phyloP scores from a whole-genome alignment of 257 asterid genomes.

The Avicennia marina region DNA sequence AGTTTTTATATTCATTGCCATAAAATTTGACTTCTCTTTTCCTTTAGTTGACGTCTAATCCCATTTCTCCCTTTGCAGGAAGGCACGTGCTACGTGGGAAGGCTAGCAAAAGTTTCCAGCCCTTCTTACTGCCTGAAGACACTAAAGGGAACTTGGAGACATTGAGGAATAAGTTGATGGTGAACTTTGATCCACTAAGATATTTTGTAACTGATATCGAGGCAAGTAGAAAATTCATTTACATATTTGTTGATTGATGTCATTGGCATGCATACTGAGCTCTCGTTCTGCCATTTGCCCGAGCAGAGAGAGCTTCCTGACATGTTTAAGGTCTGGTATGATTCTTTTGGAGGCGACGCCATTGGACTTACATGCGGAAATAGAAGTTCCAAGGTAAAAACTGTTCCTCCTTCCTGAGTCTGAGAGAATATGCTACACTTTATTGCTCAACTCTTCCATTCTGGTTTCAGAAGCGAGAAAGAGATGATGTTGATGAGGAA shows the following conservation, averaged over 20 bases:
- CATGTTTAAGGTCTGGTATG: slow-evolving; percentile 83
- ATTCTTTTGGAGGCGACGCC: slow-evolving; percentile 90
- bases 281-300: slow-evolving; percentile 2
- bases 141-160: slow-evolving; percentile 43
- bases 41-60: background rate
- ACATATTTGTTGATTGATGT: background rate
- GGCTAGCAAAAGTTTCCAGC: slow-evolving; percentile 67
- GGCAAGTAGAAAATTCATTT: slow-evolving; percentile 43
- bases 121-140: slow-evolving; percentile 52
- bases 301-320: slow-evolving; percentile 67
- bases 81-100: slow-evolving; percentile 56
- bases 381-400: slow-evolving; percentile 49
- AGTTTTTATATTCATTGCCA: background rate
- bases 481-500: slow-evolving; percentile 42
- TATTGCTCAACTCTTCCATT: background rate
- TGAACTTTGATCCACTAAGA: slow-evolving; percentile 78
- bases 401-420: background rate
- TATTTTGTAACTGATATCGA: slow-evolving; percentile 59
- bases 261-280: slow-evolving; percentile 7
- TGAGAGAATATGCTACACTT: background rate
- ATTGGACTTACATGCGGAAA: slow-evolving; percentile 78
- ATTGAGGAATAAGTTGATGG: slow-evolving; percentile 70
- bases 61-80: slow-evolving; percentile 35
- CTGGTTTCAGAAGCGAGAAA: slow-evolving; percentile 70
- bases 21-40: background rate